Percentiles rank a stretch among this genome's conserved stretches.
Evolutionary conservation across 306 rosid species (phyloP).

Genomic region (Boehmeria nivea): DNA sequence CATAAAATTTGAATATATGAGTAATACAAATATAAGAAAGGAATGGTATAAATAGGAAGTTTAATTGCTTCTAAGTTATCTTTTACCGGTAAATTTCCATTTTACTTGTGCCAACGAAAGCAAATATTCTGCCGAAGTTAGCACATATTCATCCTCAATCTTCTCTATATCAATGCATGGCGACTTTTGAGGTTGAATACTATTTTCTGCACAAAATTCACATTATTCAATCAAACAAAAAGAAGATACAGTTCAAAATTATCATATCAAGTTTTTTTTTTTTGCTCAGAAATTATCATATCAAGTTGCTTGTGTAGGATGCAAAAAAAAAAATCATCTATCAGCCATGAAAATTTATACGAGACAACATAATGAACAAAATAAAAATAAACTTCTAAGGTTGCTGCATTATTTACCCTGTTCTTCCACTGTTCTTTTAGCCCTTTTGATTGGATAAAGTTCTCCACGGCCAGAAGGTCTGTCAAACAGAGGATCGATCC

Average conservation of each 20-base stretch:
- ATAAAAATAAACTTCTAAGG: slow-evolving; percentile 8
- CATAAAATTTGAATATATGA: slow-evolving; percentile 10
- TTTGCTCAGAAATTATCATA: no score
- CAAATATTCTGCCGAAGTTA: slow-evolving; percentile 77
- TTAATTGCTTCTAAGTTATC: background rate
- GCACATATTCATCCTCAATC: slow-evolving; percentile 76
- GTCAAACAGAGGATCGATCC: slow-evolving; percentile 67
- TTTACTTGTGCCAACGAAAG: slow-evolving; percentile 66
- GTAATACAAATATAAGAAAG: slow-evolving; percentile 7
- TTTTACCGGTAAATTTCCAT: slow-evolving; percentile 66
- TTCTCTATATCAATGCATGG: slow-evolving; percentile 54
- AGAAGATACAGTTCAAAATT: slow-evolving; percentile 18
- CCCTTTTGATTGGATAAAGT: slow-evolving; percentile 73
- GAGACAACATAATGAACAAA: slow-evolving; percentile 11
- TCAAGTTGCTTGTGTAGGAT: slow-evolving; percentile 6
- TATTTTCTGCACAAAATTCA: slow-evolving; percentile 30
- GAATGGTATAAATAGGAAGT: background rate
- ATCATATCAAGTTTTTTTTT: no score
- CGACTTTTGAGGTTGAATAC: slow-evolving; percentile 43
- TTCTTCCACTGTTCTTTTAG: slow-evolving; percentile 48
- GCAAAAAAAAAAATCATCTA: slow-evolving; percentile 7
- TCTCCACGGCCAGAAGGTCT: slow-evolving; percentile 36
- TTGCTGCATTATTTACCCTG: slow-evolving; percentile 46
- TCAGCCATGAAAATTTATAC: slow-evolving; percentile 13
- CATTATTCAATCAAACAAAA: slow-evolving; percentile 15